Evolutionary conservation across 148 eudicot genomes (phyloP), one percentile per base, ranked within the genome.

Genomic region (Vaccinium macrocarpon): DNA sequence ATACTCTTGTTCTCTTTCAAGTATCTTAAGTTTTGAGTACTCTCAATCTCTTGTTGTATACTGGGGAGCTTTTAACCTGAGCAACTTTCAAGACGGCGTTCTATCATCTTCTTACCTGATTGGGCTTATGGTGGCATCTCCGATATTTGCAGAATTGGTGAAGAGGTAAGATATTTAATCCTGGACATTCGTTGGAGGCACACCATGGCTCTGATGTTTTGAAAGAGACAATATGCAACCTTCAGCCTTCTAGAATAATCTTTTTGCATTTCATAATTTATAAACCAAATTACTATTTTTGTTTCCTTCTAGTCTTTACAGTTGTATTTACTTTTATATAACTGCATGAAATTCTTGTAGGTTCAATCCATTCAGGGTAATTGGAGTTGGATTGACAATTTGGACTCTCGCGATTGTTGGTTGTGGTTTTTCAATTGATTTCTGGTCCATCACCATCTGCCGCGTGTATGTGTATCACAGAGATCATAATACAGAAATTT

Each of bases 61-160:
- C 88, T 95, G 99, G 90, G 98, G 98, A 21, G 88, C 87, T 56
- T 97, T 95, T 81, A 87, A 93, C 87, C 86, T 97, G 88, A 94
- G 12, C 87, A 95, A 95, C 88, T 95, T 93, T 87, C 84, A 97
- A 91, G 99, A 97, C 90, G 98, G 99, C 62, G 92, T 94, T 73
- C 84, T 97, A 86, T 93, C 99, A 68, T 97, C 99, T 84, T 98
- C 98, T 78, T 97, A 95, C 93, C 94, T 97, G 99, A 97, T 97
- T 78, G 99, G 98, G 84, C 98, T 97, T 88, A 91, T 95, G 23
- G 88, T 93, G 80, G 97, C 98, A 71, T 97, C 97, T 85, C 98
- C 98, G 21, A 87, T 97, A 80, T 95, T 97, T 90, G 98, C 98
- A 81, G 81, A 93, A 76, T 84, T 94, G 52, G 94, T 96, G 52